Evolutionary conservation across 2,329 filamentous ascomycete genomes (phyloP).

Genomic region (Phialocephala subalpina): DNA sequence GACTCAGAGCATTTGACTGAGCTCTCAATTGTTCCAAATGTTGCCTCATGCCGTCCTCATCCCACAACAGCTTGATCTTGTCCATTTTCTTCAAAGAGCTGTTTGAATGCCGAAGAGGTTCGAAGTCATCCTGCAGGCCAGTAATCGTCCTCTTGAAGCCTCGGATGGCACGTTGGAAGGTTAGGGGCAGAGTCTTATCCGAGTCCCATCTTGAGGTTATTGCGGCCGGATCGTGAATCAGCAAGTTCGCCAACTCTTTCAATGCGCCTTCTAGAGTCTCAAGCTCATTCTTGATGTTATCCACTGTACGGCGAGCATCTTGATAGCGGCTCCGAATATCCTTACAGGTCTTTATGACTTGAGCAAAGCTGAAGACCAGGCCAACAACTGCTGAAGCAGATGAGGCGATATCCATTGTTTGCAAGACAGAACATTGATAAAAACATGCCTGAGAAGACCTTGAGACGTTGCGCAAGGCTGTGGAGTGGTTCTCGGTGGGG

Average conservation of each 20-base stretch:
- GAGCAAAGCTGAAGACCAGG: slow-evolving; percentile 27
- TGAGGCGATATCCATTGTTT: slow-evolving; percentile 24
- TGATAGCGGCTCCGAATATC: slow-evolving; percentile 22
- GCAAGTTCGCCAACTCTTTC: slow-evolving; percentile 22
- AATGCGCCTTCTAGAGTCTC: slow-evolving; percentile 23
- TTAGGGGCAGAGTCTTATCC: slow-evolving; percentile 14
- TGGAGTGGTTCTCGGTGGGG: background rate
- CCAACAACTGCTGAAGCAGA: slow-evolving; percentile 24
- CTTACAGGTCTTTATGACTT: slow-evolving; percentile 24
- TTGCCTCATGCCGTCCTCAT: slow-evolving; percentile 25
- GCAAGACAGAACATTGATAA: background rate
- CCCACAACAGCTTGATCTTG: slow-evolving; percentile 27
- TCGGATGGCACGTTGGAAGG: slow-evolving; percentile 18
- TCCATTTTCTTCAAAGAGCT: background rate
- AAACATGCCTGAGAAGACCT: background rate
- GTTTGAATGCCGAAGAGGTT: background rate
- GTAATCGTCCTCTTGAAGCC: slow-evolving; percentile 16
- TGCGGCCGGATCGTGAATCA: slow-evolving; percentile 27
- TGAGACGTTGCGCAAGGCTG: background rate
- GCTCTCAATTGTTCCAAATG: slow-evolving; percentile 18
- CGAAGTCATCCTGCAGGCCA: slow-evolving; percentile 16
- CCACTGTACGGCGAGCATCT: slow-evolving; percentile 20
- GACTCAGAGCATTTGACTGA: slow-evolving; percentile 23
- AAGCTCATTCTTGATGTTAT: slow-evolving; percentile 18
- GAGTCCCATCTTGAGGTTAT: slow-evolving; percentile 27